These are phyloP conservation scores for Lactuca sativa DNA, from an alignment of 129 eudicot genomes.

Conservation along the genomic window DNA sequence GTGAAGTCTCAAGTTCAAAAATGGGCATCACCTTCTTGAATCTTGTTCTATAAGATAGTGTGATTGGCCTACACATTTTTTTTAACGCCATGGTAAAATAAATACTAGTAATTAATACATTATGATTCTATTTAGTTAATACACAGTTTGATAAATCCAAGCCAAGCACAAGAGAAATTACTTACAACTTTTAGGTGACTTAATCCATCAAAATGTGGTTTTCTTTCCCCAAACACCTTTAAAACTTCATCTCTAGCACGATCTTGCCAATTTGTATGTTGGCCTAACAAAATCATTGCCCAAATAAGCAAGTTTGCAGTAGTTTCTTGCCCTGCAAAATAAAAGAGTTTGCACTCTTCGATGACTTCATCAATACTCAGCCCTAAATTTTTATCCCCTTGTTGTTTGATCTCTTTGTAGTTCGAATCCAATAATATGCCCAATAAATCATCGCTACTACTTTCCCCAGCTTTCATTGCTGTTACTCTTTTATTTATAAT, in stretches of 20 bases:
- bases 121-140: neutral
- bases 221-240: conserved; percentile 14
- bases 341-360: conserved; percentile 30
- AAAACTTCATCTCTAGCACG: conserved; percentile 30
- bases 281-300: conserved; percentile 22
- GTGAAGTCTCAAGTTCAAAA: too few relatives aligned
- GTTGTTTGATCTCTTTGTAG: conserved; percentile 22
- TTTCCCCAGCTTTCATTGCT: neutral
- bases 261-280: conserved; percentile 20
- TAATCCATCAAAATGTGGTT: conserved; percentile 21
- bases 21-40: too few relatives aligned
- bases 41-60: too few relatives aligned
- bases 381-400: conserved; percentile 6
- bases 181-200: conserved; percentile 21
- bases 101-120: too few relatives aligned
- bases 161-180: too few relatives aligned
- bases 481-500: conserved; percentile 18
- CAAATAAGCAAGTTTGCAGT: conserved; percentile 24
- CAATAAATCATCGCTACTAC: conserved; percentile 12
- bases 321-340: conserved; percentile 32
- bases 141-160: neutral
- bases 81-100: too few relatives aligned
- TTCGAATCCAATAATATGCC: conserved; percentile 31
- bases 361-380: conserved; percentile 23
- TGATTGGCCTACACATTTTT: too few relatives aligned